Base-by-base conservation (phyloP, 352 stramenopile species). In the Globisporangium barbulae region DNA sequence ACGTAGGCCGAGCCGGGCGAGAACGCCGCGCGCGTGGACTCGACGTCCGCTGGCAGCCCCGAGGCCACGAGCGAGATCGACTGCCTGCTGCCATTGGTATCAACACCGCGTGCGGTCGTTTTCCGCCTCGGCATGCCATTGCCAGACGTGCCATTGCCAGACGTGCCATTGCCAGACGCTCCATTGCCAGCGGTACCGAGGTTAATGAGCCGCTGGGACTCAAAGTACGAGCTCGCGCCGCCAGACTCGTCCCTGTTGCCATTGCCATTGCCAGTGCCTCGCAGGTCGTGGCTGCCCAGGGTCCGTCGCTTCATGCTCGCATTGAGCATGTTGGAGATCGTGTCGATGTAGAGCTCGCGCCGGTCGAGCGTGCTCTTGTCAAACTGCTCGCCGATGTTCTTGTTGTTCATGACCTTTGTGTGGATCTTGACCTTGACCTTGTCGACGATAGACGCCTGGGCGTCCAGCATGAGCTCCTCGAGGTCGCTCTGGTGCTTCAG, bases 331-430 rank as follows among this genome's bases (percentile, higher is more conserved):
- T 93, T 93, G 30, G 77, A 75, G 15, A 94, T 66, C 35, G 86
- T 93, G 35, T 91, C 78, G 3, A 94, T 85, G 60, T 89, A 94
- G 0, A 94, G 70, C 64, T 94, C 85, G 2, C 85, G 82, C 10
- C 85, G 70, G 37, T 94, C 84, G 9, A 94, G 72, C 15, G 79
- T 74, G 44, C 80, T 86, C 66, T 90, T 91, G 68, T 94, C 85
- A 56, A 94, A 94, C 64, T 94, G 85, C 61, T 94, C 85, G 53
- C 85, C 85, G 37, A 89, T 92, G 69, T 94, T 93, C 65, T 94
- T 94, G 76, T 94, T 94, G 64, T 94, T 90, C 78, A 90, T 90
- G 74, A 94, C 89, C 78, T 94, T 94, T 50, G 81, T 88, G 62
- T 85, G 73, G 44, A 94, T 81, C 49, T 92, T 91, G 1, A 78